Percentiles rank a stretch among this genome's conserved stretches.
These are phyloP conservation scores for Candida pseudoglaebosa DNA, from an alignment of 805 yeast species.

Conservation along the genomic window DNA sequence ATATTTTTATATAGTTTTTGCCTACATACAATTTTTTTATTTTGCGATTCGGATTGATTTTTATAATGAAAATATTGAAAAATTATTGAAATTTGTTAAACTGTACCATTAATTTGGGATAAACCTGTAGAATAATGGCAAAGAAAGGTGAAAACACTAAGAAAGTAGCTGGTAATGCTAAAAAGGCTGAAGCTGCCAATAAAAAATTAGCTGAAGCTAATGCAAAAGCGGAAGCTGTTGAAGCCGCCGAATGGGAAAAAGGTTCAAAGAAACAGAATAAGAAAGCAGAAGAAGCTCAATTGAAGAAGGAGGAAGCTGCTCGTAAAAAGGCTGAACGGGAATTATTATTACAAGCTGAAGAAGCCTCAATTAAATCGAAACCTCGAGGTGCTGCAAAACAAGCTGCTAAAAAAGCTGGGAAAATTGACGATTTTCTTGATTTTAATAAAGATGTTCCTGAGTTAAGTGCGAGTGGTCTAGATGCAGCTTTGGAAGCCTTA, in stretches of 20 bases:
- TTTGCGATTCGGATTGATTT: slow-evolving; percentile 1
- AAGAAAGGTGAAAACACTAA: slow-evolving; percentile 49
- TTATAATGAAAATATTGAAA: no score
- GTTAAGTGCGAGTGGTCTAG: slow-evolving; percentile 71
- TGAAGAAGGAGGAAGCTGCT: slow-evolving; percentile 71
- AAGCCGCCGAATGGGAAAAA: slow-evolving; percentile 63
- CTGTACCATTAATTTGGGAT: not conserved
- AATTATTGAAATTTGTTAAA: no score
- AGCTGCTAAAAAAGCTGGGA: slow-evolving; percentile 56
- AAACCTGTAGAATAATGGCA: slow-evolving; percentile 34
- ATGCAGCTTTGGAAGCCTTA: slow-evolving; percentile 74
- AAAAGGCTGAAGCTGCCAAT: slow-evolving; percentile 61
- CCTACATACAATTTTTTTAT: not conserved
- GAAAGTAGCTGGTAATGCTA: slow-evolving; percentile 62
- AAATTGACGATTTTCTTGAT: slow-evolving; percentile 64
- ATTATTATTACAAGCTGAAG: slow-evolving; percentile 59
- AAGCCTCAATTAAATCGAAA: slow-evolving; percentile 57
- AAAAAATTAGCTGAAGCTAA: slow-evolving; percentile 52
- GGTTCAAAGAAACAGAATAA: slow-evolving; percentile 67
- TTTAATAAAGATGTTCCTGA: slow-evolving; percentile 46
- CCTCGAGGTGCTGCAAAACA: slow-evolving; percentile 67
- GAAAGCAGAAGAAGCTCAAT: slow-evolving; percentile 66
- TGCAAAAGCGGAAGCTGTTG: slow-evolving; percentile 45
- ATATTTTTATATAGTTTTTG: no score
- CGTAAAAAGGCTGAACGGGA: slow-evolving; percentile 82